Percentiles rank a stretch among this genome's conserved stretches.
Evolutionary conservation across 768 basidiomycete genomes (phyloP).

Genomic region (Mycena amicta): DNA sequence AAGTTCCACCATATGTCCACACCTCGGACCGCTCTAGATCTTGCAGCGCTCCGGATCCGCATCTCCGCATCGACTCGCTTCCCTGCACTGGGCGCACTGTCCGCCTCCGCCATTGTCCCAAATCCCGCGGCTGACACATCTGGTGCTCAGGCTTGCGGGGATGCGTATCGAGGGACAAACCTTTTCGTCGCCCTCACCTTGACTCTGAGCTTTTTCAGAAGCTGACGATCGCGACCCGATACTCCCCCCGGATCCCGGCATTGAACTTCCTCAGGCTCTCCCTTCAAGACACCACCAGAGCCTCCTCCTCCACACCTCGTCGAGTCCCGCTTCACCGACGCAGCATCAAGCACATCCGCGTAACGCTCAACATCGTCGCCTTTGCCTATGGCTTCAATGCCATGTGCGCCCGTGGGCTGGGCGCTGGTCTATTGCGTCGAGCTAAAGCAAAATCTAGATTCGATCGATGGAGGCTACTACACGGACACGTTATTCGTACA

Average conservation of each 20-base stretch:
- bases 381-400: neutral
- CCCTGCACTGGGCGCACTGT: neutral
- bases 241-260: neutral
- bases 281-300: neutral
- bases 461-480: neutral
- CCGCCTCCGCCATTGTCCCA: neutral
- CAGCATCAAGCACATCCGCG: neutral
- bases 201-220: neutral
- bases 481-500: neutral
- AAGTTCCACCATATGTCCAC: neutral
- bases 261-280: neutral
- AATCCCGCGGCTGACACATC: neutral
- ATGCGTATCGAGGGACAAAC: neutral
- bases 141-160: too few species aligned
- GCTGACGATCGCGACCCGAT: too few species aligned
- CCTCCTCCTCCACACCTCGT: neutral
- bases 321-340: neutral
- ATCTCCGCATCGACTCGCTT: neutral
- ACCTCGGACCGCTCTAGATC: neutral
- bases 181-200: neutral
- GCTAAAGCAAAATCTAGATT: neutral
- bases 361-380: neutral
- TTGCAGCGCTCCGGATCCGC: neutral
- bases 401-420: neutral
- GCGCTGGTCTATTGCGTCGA: neutral